Conservation (phyloP, 768 basidiomycete genomes). For the Mrakia frigida region DNA sequence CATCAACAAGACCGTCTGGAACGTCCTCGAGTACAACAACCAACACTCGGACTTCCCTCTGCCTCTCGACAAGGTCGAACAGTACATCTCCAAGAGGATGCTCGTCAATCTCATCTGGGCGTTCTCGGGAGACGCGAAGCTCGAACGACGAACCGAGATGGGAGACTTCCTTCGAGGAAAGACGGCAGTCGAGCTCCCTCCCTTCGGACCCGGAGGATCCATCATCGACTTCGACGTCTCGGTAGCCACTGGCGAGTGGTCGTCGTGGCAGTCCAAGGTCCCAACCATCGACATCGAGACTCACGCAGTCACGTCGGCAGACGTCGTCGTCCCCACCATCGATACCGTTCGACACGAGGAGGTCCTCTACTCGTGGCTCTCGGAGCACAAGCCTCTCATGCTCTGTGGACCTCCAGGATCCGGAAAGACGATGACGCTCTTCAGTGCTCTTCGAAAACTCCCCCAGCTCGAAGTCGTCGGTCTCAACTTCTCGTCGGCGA, state of each 20-base stretch:
- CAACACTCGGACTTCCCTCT: conserved; percentile 95
- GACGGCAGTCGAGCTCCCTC: conserved; percentile 84
- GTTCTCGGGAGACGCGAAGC: conserved; percentile 91
- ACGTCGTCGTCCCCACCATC: conserved; percentile 95
- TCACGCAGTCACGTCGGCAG: conserved; percentile 89
- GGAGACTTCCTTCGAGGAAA: conserved; percentile 78
- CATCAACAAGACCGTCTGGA: conserved; percentile 90
- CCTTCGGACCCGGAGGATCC: conserved; percentile 66
- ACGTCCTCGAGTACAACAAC: conserved; percentile 87
- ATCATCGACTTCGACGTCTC: conserved; percentile 95
- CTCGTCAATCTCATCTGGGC: conserved; percentile 95
- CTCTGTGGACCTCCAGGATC: conserved; percentile 99
- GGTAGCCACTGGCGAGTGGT: conserved; percentile 77
- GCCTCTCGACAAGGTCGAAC: conserved; percentile 71
- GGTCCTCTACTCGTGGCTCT: conserved; percentile 96
- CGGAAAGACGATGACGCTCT: conserved; percentile 98
- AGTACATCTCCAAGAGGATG: conserved; percentile 83
- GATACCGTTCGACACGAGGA: conserved; percentile 98
- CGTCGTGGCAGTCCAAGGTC: conserved; percentile 83
- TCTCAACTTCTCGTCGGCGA: conserved; percentile 97
- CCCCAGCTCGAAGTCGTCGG: conserved; percentile 99
- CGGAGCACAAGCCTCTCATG: conserved; percentile 97
- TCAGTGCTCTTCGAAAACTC: conserved; percentile 92
- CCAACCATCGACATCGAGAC: conserved; percentile 95
- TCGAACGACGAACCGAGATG: conserved; percentile 81